Evolutionary conservation across 2,329 filamentous ascomycete species (phyloP).

Genomic region (Aulographum hederae): DNA sequence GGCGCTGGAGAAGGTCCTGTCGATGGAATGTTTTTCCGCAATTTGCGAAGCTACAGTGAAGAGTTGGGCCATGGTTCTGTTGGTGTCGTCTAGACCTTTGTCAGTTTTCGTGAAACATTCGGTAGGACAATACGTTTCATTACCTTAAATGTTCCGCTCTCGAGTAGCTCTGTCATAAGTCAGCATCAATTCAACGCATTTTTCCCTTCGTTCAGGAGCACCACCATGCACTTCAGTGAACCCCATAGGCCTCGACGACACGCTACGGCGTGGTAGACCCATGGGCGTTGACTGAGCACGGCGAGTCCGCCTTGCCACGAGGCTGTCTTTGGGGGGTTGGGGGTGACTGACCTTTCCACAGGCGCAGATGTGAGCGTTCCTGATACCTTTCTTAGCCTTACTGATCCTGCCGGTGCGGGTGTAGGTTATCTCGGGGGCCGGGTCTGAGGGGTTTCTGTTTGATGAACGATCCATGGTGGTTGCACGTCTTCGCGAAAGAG

Average conservation of each 20-base stretch:
- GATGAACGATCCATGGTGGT: too few species aligned
- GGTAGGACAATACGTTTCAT: too few species aligned
- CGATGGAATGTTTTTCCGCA: conserved; percentile 26
- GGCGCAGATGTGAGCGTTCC: conserved; percentile 23
- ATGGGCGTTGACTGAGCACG: too few species aligned
- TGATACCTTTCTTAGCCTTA: conserved; percentile 27
- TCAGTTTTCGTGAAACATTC: too few species aligned
- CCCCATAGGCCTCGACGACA: too few species aligned
- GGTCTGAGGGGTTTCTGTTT: too few species aligned
- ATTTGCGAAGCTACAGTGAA: conserved; percentile 20
- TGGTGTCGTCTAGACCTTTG: conserved; percentile 26
- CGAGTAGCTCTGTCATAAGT: conserved; percentile 21
- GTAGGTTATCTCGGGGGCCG: conserved; percentile 1
- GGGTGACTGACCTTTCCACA: conserved; percentile 22
- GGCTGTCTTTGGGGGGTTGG: neutral
- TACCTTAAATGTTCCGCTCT: conserved; percentile 28
- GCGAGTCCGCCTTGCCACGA: neutral
- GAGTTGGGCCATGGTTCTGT: conserved; percentile 24
- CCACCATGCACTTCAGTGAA: too few species aligned
- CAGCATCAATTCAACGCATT: too few species aligned
- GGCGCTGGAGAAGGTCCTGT: conserved; percentile 24
- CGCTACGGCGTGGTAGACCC: conserved; percentile 1
- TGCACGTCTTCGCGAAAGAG: too few species aligned
- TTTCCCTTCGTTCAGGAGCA: too few species aligned
- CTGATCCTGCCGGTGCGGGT: conserved; percentile 28